These are phyloP conservation scores for Bolboschoenoplectus hybrid DNA, from an alignment of 202 grass and related monocot species.

Conservation along the genomic window DNA sequence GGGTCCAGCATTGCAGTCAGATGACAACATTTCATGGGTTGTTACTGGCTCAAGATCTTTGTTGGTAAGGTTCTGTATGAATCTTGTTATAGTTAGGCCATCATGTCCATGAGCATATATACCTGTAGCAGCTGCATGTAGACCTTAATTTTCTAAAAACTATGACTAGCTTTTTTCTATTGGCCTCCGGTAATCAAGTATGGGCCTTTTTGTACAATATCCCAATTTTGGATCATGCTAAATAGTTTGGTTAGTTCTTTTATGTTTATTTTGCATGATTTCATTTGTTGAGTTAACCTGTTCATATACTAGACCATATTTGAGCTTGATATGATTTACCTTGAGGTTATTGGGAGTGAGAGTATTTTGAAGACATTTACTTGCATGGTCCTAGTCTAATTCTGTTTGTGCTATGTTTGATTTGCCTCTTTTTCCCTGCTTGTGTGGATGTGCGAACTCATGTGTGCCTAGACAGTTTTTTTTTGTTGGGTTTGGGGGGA, in stretches of 20 bases:
- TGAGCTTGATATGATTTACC: constrained; percentile 35
- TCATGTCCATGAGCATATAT: background rate
- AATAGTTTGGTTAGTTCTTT: background rate
- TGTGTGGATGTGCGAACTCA: background rate
- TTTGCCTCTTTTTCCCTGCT: background rate
- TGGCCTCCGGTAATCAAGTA: background rate
- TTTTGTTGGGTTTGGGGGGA: too few species aligned
- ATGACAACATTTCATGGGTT: constrained; percentile 60
- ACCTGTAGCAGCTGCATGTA: background rate
- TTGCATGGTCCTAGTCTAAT: constrained; percentile 14
- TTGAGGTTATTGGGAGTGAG: background rate
- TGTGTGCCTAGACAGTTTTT: too few species aligned
- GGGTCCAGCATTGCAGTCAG: constrained; percentile 53
- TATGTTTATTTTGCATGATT: constrained; percentile 21
- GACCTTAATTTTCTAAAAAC: background rate
- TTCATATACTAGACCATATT: constrained; percentile 38
- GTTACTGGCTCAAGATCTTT: constrained; percentile 63
- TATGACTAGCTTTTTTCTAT: background rate
- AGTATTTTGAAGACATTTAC: constrained; percentile 28
- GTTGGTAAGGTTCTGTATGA: constrained; percentile 60
- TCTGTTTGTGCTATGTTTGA: background rate
- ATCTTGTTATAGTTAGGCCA: background rate
- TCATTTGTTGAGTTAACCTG: constrained; percentile 27
- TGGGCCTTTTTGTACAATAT: background rate
- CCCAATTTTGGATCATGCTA: background rate